Percentiles rank a stretch among this genome's conserved stretches.
These are phyloP conservation scores for Fraxinus xanthoxyloides DNA, from an alignment of 305 asterid species.

Conservation along the genomic window DNA sequence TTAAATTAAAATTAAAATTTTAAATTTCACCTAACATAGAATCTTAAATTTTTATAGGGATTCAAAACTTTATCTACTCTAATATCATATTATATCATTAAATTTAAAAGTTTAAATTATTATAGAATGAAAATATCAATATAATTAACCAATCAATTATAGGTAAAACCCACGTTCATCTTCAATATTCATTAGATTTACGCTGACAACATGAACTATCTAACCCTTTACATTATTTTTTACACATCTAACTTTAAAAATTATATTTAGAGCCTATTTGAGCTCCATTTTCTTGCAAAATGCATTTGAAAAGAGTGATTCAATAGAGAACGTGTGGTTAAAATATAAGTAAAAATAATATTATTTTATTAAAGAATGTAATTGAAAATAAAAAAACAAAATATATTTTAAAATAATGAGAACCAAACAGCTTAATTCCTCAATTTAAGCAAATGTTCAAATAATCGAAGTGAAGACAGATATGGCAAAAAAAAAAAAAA, in stretches of 20 bases:
- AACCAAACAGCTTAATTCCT: background rate
- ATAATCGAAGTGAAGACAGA: background rate
- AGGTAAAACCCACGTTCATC: background rate
- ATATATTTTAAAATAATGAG: background rate
- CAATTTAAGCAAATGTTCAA: background rate
- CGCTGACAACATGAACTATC: background rate
- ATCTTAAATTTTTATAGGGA: background rate
- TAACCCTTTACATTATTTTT: background rate
- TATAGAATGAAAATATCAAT: background rate
- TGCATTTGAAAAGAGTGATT: background rate
- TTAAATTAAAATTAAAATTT: too few relatives aligned
- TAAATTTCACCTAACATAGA: background rate
- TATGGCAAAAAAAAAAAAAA: too few relatives aligned
- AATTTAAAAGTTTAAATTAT: background rate
- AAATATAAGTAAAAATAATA: background rate
- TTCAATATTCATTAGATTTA: background rate
- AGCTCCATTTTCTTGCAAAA: background rate
- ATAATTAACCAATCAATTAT: background rate
- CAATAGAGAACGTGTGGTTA: too few relatives aligned
- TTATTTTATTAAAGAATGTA: background rate
- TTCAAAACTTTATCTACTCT: background rate
- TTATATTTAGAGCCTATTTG: background rate
- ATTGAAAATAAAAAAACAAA: background rate
- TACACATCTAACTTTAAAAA: background rate
- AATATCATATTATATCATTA: background rate